Conservation (phyloP, 2,329 filamentous ascomycete species). For the Exophiala phaeomuriformis region DNA sequence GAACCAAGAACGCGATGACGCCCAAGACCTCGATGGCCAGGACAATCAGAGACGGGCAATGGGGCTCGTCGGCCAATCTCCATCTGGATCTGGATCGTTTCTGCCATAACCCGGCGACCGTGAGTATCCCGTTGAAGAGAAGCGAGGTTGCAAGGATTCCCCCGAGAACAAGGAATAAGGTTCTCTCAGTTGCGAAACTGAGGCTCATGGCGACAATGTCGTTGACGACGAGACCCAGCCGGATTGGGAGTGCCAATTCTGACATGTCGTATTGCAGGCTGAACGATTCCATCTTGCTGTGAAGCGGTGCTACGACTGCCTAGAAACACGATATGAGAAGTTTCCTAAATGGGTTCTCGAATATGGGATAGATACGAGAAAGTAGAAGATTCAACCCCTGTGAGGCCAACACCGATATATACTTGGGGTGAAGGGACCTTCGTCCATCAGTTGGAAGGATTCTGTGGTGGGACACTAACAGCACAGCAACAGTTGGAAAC, state of each 20-base stretch:
- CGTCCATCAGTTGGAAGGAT: too few relatives aligned
- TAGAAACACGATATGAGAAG: too few relatives aligned
- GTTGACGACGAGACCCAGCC: slow-evolving; percentile 9
- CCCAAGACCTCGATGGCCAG: slow-evolving; percentile 7
- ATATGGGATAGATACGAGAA: too few relatives aligned
- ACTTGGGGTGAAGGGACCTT: too few relatives aligned
- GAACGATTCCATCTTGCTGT: slow-evolving; percentile 1
- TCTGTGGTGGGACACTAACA: too few relatives aligned
- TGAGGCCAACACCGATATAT: too few relatives aligned
- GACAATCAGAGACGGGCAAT: slow-evolving; percentile 4
- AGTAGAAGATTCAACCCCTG: too few relatives aligned
- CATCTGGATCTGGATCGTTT: neutral
- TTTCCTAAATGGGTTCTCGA: too few relatives aligned
- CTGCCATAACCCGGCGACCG: neutral
- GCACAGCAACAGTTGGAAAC: too few relatives aligned
- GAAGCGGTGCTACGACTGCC: too few relatives aligned
- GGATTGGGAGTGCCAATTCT: slow-evolving; percentile 2
- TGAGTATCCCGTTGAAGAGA: slow-evolving; percentile 7
- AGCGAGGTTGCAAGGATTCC: slow-evolving; percentile 7
- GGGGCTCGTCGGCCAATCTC: neutral
- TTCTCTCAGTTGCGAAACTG: slow-evolving; percentile 4
- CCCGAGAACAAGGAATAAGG: slow-evolving; percentile 12
- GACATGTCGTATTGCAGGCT: neutral
- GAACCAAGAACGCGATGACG: slow-evolving; percentile 9
- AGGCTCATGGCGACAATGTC: slow-evolving; percentile 10